Conservation (phyloP, 345 rosid species). For the Lenwebbia sp. region DNA sequence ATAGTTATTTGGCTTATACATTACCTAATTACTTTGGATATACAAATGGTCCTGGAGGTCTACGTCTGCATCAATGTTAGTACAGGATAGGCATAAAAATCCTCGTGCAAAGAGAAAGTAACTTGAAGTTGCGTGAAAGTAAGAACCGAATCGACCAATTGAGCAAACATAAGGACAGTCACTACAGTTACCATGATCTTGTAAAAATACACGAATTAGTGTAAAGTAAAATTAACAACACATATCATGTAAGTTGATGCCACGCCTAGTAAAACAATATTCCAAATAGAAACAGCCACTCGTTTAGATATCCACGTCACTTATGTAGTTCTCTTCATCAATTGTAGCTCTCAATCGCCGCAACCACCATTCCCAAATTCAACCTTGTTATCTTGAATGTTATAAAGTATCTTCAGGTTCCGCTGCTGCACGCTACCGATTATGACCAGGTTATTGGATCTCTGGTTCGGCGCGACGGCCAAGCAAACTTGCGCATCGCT, state of each 20-base stretch:
- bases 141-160: background rate
- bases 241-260: background rate
- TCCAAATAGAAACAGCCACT: background rate
- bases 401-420: constrained; percentile 1
- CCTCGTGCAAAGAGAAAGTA: background rate
- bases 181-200: background rate
- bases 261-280: background rate
- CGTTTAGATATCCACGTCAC: background rate
- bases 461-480: constrained; percentile 8
- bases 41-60: background rate
- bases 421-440: constrained; percentile 19
- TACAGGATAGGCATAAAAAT: background rate
- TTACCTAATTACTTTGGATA: background rate
- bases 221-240: background rate
- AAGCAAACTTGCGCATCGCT: constrained; percentile 13
- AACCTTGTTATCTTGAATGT: background rate
- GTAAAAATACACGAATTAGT: background rate
- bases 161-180: background rate
- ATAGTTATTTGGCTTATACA: background rate
- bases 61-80: background rate
- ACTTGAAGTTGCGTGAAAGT: background rate
- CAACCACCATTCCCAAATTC: constrained; percentile 12
- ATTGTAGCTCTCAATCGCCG: background rate
- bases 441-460: constrained; percentile 1
- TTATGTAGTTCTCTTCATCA: background rate